Percentiles rank a stretch among this genome's conserved stretches.
Conservation (phyloP, 345 rosid genomes). For the Excoecaria agallocha region DNA sequence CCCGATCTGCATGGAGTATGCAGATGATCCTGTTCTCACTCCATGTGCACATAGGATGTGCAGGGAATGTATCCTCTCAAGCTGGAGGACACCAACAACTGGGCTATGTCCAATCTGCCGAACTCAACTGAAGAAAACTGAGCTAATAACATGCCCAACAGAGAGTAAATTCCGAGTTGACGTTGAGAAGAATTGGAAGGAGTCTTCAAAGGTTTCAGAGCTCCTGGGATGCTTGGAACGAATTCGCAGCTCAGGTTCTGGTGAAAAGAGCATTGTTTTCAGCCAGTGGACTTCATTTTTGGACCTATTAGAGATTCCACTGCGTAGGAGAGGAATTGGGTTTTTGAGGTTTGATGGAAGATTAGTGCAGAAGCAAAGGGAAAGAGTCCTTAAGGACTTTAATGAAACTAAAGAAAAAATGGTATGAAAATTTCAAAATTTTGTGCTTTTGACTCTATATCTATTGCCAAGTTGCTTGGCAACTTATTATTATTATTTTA, state of each 20-base stretch:
- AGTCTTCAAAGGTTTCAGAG: conserved; percentile 57
- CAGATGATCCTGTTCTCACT: conserved; percentile 69
- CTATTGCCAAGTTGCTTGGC: neutral
- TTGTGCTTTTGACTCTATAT: neutral
- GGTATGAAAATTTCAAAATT: conserved; percentile 29
- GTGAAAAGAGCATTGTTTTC: conserved; percentile 62
- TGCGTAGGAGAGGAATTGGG: conserved; percentile 42
- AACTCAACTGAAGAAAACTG: conserved; percentile 39
- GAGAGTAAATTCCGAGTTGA: conserved; percentile 54
- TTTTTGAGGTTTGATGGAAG: conserved; percentile 59
- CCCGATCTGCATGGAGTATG: conserved; percentile 62
- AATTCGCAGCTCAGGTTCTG: conserved; percentile 32
- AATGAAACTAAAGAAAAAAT: conserved; percentile 50
- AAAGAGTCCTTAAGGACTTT: conserved; percentile 58
- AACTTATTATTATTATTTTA: neutral
- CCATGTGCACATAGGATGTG: conserved; percentile 72
- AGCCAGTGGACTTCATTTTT: conserved; percentile 75
- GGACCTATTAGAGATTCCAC: conserved; percentile 58
- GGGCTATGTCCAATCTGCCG: conserved; percentile 62
- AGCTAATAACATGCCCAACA: conserved; percentile 56
- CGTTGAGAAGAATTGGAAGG: conserved; percentile 59
- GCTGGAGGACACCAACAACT: conserved; percentile 46
- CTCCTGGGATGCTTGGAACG: conserved; percentile 52
- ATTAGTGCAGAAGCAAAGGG: conserved; percentile 56
- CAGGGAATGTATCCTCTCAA: conserved; percentile 59